Base-by-base conservation (phyloP, 2,329 filamentous ascomycete species). In the Hypoxylon rubiginosum region DNA sequence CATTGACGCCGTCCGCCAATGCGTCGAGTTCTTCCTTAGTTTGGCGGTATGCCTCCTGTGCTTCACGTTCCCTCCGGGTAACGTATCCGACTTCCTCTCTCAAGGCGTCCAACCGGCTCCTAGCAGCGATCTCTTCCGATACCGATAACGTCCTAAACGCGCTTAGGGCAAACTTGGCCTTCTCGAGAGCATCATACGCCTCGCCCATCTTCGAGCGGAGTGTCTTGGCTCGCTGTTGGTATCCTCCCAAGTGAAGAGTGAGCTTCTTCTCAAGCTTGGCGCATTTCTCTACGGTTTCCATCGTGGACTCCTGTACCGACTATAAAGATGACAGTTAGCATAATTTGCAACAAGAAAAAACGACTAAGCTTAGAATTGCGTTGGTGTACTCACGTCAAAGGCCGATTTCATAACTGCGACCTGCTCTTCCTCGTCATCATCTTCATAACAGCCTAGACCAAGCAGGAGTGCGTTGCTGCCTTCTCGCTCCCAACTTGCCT, bases 211-310 rank as follows among this genome's bases (percentile, higher is more conserved):
- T 98, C 65, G 90, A 86, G 21, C 89, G 88, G 26, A 99, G 85
- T 72, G 88, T 90, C 79, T 94, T 94, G 34, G 93, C 90, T 32
- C 96, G 91, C 72, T 94, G 90, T 77, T 94, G 90, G 80, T 99
- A 99, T 13, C 96, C 96, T 24, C 94, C 94, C 2, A 97, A 88
- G 73, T 96, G 91, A 58, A 97, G 84, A 0, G 86, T 85, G n/a
- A 99, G 87, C 80, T 96, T 97, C 86, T 97, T 97, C 80, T 98
- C 94, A 1, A 97, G 83, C 79, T 95, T 97, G 76, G 93, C 93
- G 58, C 92, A 92, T 62, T 90, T 87, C 72, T 95, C 90, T 2
- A 94, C 96, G 0, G 90, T 89, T 2, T 86, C 82, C 72, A 92
- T 86, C 67, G 97, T 91, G 7, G 86, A 84, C 50, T 92, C 87